Evolutionary conservation across 768 basidiomycete genomes (phyloP).

Genomic region (Lenzites betulinus): DNA sequence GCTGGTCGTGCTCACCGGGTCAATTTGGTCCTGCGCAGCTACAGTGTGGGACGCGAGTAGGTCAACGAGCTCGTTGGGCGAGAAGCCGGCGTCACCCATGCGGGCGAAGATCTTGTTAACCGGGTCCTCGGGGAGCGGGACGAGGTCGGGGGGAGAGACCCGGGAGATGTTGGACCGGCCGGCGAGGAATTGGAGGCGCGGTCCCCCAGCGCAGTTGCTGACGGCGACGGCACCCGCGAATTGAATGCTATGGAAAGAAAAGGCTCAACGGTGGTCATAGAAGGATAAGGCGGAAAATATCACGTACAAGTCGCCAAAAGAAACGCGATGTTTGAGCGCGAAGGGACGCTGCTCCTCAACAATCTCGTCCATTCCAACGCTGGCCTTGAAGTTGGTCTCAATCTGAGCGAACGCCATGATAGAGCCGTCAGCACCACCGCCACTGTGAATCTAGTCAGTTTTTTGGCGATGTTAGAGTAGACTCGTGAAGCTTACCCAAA

Average conservation of each 20-base stretch:
- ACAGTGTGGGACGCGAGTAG: slow-evolving; percentile 30
- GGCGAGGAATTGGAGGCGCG: slow-evolving; percentile 29
- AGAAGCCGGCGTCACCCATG: slow-evolving; percentile 11
- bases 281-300: background rate
- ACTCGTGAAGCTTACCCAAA: slow-evolving; percentile 11
- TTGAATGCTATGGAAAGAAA: slow-evolving; percentile 27
- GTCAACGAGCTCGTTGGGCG: slow-evolving; percentile 13
- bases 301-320: slow-evolving; percentile 20
- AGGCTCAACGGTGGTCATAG: background rate
- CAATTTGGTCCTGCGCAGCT: slow-evolving; percentile 28
- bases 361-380: slow-evolving; percentile 42
- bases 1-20: slow-evolving; percentile 15
- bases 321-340: slow-evolving; percentile 13
- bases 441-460: background rate
- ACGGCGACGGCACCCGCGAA: slow-evolving; percentile 33
- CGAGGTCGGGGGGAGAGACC: slow-evolving; percentile 16
- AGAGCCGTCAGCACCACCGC: slow-evolving; percentile 43
- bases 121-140: slow-evolving; percentile 25
- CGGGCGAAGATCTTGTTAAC: slow-evolving; percentile 13
- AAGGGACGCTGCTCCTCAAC: slow-evolving; percentile 18
- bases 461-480: background rate
- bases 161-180: slow-evolving; percentile 27
- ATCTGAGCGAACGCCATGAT: slow-evolving; percentile 47
- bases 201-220: slow-evolving; percentile 28
- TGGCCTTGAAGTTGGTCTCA: slow-evolving; percentile 46